Percentiles rank a stretch among this genome's conserved stretches.
phyloP scores from a whole-genome alignment of 768 basidiomycete species.

The Amanita subjunquillea region DNA sequence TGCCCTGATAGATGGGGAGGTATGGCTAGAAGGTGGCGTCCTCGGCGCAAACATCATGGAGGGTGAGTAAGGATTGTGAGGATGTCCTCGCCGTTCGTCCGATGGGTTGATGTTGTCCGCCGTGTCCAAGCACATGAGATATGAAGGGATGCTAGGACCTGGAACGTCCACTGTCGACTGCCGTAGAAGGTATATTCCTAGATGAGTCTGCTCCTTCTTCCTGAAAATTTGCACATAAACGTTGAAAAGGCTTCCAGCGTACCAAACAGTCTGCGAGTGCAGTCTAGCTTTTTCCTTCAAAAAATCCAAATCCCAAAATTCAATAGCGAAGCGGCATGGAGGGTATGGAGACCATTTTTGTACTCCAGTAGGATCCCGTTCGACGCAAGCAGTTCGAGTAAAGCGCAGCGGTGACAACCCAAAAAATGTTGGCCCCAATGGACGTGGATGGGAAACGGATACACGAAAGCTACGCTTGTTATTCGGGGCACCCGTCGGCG shows the following conservation, averaged over 20 bases:
- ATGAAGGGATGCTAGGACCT: constrained; percentile 46
- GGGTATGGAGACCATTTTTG: constrained; percentile 57
- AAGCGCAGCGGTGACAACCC: constrained; percentile 42
- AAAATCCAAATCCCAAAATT: constrained; percentile 80
- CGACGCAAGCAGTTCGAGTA: constrained; percentile 29
- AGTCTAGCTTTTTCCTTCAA: constrained; percentile 79
- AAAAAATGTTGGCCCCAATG: constrained; percentile 50
- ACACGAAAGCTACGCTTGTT: neutral
- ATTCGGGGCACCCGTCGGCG: neutral
- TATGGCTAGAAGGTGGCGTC: constrained; percentile 10
- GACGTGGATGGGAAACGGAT: constrained; percentile 9
- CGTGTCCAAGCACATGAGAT: constrained; percentile 5
- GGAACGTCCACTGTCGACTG: constrained; percentile 79
- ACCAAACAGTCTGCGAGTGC: constrained; percentile 82
- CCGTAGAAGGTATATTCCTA: constrained; percentile 84
- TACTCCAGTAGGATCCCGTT: constrained; percentile 34
- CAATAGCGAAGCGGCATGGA: constrained; percentile 79
- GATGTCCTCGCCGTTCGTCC: neutral
- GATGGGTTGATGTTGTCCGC: neutral
- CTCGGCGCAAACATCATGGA: constrained; percentile 8
- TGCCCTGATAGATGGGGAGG: constrained; percentile 12
- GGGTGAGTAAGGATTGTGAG: constrained; percentile 6
- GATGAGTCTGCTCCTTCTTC: constrained; percentile 64
- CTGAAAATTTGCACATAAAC: constrained; percentile 83
- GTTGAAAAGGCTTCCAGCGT: constrained; percentile 82